Evolutionary conservation across 345 rosid species (phyloP), one percentile per base, ranked within the genome.

Genomic region (Camelina laxa): DNA sequence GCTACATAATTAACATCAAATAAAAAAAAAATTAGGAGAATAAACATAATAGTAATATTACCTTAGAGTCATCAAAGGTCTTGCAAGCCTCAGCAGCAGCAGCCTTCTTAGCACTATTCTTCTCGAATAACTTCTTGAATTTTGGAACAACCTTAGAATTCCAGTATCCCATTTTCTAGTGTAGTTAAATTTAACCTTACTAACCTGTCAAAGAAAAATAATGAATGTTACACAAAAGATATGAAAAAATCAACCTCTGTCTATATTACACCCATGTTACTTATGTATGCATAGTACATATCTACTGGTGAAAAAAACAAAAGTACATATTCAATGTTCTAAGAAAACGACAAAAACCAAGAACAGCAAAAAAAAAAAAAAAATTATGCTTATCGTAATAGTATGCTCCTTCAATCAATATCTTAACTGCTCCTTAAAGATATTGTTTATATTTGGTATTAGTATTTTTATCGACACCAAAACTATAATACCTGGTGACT

Each of bases 11-110:
- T 48, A 24, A 17, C 1, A 67, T n/a, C n/a, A 4, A 24, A 63
- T 45, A 54, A 2, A 3, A 27, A 11, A 36, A 27, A 17, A 50
- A 39, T 9, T 30, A 57, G 35, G 45, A 22, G 39, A 61, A 61
- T 39, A 58, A 2, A 30, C 42, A 19, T 74, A 91, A 91, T 93
- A 60, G 39, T 39, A 58, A 0, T 45, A 54, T 14, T 74, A 91
- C 97, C 96, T 87, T 87, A 14, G 97, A 87, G 14, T 80, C 89
- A 71, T 92, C 92, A 72, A 92, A 88, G 76, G 87, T 78, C 80
- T 92, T 90, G 92, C 65, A 55, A 79, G 90, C 94, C 79, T 90
- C 94, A 71, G 90, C 91, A 73, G 90, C 91, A 67, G 96, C 96
- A 49, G 92, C 84, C 75, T 92, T 90, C 86, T 88, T 88, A 24